phyloP scores from a whole-genome alignment of 2,329 filamentous ascomycete species.

The Verticillium nonalfalfae region DNA sequence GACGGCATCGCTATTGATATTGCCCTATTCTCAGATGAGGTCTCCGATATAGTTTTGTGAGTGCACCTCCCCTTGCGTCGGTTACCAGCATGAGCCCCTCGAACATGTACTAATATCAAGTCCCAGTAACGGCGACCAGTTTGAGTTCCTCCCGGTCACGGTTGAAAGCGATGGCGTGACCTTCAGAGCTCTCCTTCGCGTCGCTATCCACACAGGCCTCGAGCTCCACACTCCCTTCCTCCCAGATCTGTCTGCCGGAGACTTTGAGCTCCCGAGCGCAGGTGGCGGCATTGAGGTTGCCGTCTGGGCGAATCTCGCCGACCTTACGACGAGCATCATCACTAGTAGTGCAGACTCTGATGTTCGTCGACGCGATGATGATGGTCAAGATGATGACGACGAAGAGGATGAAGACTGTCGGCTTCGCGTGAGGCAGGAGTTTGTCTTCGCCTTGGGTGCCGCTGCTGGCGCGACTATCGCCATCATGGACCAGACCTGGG shows the following conservation, averaged over 20 bases:
- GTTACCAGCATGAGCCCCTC: no score
- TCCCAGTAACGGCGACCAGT: slow-evolving; percentile 41
- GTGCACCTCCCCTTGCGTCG: slow-evolving; percentile 14
- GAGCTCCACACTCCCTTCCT: slow-evolving; percentile 15
- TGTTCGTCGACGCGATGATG: slow-evolving; percentile 2
- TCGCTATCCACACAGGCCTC: slow-evolving; percentile 39
- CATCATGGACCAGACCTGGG: slow-evolving; percentile 38
- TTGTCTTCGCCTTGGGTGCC: slow-evolving; percentile 46
- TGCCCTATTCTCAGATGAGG: slow-evolving; percentile 39
- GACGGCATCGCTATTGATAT: slow-evolving; percentile 42
- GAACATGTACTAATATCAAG: background rate
- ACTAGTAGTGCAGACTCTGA: slow-evolving; percentile 18
- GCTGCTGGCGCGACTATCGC: slow-evolving; percentile 45
- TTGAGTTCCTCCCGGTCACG: slow-evolving; percentile 51
- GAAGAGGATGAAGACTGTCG: slow-evolving; percentile 27
- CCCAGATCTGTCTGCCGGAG: slow-evolving; percentile 7
- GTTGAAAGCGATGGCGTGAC: slow-evolving; percentile 32
- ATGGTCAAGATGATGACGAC: slow-evolving; percentile 2
- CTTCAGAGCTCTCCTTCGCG: slow-evolving; percentile 29
- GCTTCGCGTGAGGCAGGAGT: slow-evolving; percentile 40
- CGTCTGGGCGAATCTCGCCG: slow-evolving; percentile 45
- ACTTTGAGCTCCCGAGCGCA: slow-evolving; percentile 17
- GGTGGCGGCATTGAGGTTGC: slow-evolving; percentile 39
- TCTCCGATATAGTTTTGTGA: slow-evolving; percentile 43
- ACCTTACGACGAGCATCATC: slow-evolving; percentile 47